Percentiles rank a stretch among this genome's conserved stretches.
Evolutionary conservation across 495 filamentous ascomycete species (phyloP).

Genomic region (Neurospora intermedia): DNA sequence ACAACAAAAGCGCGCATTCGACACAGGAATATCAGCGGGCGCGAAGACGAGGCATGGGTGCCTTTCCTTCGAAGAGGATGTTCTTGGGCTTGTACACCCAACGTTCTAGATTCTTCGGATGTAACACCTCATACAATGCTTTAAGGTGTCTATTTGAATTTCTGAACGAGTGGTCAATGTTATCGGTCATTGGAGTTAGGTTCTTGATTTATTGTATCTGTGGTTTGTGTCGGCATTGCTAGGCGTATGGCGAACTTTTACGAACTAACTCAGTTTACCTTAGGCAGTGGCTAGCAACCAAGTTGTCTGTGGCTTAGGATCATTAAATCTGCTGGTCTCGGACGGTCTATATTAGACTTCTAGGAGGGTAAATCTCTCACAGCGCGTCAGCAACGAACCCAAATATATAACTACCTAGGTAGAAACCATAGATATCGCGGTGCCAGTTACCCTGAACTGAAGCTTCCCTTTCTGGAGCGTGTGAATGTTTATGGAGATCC

Average conservation of each 20-base stretch:
- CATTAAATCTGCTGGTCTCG: background rate
- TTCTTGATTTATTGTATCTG: background rate
- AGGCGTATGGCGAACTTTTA: background rate
- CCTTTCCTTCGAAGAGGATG: conserved; percentile 57
- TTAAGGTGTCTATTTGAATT: background rate
- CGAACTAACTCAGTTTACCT: background rate
- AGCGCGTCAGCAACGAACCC: background rate
- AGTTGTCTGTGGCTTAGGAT: background rate
- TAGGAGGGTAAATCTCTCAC: background rate
- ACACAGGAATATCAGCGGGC: background rate
- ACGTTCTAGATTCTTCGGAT: background rate
- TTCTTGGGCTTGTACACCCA: conserved; percentile 51
- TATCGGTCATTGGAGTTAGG: background rate
- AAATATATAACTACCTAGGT: background rate
- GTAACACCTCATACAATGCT: too few species aligned
- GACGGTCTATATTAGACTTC: background rate
- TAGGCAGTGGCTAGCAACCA: background rate
- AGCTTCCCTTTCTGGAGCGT: background rate
- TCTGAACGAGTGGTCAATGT: background rate
- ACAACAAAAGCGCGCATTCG: background rate
- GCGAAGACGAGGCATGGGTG: conserved; percentile 26
- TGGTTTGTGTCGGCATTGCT: background rate
- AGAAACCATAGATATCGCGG: background rate
- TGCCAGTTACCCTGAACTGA: background rate
- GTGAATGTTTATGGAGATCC: background rate